Evolutionary conservation across 805 yeast genomes (phyloP).

Genomic region (Candida sakaeoensis): DNA sequence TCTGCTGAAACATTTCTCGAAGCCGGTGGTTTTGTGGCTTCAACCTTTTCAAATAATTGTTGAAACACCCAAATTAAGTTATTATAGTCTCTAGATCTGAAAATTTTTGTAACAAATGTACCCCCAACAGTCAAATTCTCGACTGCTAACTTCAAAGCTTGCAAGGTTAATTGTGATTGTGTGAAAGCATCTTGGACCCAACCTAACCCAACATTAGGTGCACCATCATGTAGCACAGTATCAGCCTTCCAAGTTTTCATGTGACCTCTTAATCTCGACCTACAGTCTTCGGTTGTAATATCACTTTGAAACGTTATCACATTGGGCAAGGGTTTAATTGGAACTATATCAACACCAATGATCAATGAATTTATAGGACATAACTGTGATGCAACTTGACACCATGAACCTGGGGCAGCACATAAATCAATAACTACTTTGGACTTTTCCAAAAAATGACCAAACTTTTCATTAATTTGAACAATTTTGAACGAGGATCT

Average conservation of each 20-base stretch:
- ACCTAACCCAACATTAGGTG: slow-evolving; percentile 99
- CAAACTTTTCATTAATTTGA: slow-evolving; percentile 94
- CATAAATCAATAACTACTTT: slow-evolving; percentile 96
- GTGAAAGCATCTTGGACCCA: slow-evolving; percentile 99
- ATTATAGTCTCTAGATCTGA: slow-evolving; percentile 98
- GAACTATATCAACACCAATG: slow-evolving; percentile 98
- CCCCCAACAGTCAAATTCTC: slow-evolving; percentile 92
- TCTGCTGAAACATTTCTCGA: slow-evolving; percentile 99
- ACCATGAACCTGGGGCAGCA: slow-evolving; percentile 99
- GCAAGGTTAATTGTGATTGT: slow-evolving; percentile 92
- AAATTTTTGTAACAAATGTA: slow-evolving; percentile 91
- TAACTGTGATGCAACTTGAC: slow-evolving; percentile 93
- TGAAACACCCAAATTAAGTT: slow-evolving; percentile 97
- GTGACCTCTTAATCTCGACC: slow-evolving; percentile 89
- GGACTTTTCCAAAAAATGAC: slow-evolving; percentile 89
- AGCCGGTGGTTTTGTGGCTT: slow-evolving; percentile 98
- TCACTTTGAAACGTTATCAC: slow-evolving; percentile 93
- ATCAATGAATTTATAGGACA: slow-evolving; percentile 92
- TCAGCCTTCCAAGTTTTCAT: slow-evolving; percentile 99
- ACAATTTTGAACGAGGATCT: slow-evolving; percentile 96
- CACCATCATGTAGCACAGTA: slow-evolving; percentile 98
- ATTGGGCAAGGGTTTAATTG: slow-evolving; percentile 94
- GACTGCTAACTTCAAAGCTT: slow-evolving; percentile 89
- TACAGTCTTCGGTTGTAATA: slow-evolving; percentile 96
- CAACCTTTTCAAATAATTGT: slow-evolving; percentile 92